A percentile compares a stretch with the other conserved stretches of the same genome.
Evolutionary conservation across 1,284 basidiomycete genomes (phyloP).

Genomic region (Vanrija sp.): DNA sequence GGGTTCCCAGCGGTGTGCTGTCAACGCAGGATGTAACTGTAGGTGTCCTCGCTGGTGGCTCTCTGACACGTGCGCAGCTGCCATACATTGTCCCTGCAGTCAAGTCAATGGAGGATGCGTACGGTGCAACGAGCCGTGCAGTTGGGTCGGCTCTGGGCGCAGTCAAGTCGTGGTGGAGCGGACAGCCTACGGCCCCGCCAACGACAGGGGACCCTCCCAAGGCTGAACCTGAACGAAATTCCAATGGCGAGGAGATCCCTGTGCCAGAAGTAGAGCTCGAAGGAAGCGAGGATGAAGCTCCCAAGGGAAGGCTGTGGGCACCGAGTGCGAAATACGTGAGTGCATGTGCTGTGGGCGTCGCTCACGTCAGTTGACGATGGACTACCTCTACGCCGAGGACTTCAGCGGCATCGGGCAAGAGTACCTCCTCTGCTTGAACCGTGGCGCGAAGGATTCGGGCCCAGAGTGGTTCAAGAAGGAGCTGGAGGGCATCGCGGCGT

Average conservation of each 20-base stretch:
- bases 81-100: conserved; percentile 16
- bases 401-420: conserved; percentile 43
- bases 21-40: conserved; percentile 33
- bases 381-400: conserved; percentile 39
- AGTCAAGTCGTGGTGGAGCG: conserved; percentile 10
- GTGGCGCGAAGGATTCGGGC: conserved; percentile 34
- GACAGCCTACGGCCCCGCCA: not conserved
- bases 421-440: conserved; percentile 44
- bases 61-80: not conserved
- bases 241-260: no score
- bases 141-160: conserved; percentile 9
- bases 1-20: conserved; percentile 41
- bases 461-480: conserved; percentile 35
- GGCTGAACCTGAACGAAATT: no score
- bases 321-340: conserved; percentile 19
- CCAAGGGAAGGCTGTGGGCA: conserved; percentile 12
- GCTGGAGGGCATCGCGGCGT: conserved; percentile 20
- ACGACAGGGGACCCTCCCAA: not conserved
- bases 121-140: conserved; percentile 6
- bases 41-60: conserved; percentile 18
- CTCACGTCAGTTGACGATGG: conserved; percentile 24
- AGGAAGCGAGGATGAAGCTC: not conserved
- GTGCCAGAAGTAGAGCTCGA: not conserved
- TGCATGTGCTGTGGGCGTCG: not conserved
- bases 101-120: conserved; percentile 8